Evolutionary conservation across 2,329 filamentous ascomycete species (phyloP), one percentile per base, ranked within the genome.

Genomic region (Exophiala sideris): DNA sequence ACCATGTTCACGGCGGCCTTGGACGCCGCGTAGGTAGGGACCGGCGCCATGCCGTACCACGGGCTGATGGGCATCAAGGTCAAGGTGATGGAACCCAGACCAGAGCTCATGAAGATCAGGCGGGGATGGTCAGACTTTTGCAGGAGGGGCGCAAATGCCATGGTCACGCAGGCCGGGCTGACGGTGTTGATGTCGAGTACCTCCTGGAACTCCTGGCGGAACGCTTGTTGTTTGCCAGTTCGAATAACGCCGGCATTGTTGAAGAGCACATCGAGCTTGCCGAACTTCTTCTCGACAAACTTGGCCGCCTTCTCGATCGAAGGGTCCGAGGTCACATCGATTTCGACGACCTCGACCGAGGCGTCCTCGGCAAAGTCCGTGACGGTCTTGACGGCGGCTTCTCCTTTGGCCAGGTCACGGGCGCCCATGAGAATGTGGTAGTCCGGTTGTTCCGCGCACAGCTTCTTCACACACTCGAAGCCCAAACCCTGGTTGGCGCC

Each of bases 401-500:
- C 46, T 68, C 73, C 4, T 65, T 71, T 1, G 54, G 73, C 4
- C 65, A 64, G 16, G 56, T 71, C 32, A 63, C 68, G 52, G 56
- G 64, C 20, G 67, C 67, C 2, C 54, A 68, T 35, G 55, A 67
- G 8, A 62, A 73, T 49, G 58, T 64, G 24, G 39, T 50, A 52
- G 20, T 49, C 61, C 73, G 8, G 69, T 70, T 76, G 65, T 44
- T 60, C 55, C 61, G 72, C 67, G 32, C 57, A 57, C 18, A 61
- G 41, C 40, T 52, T 57, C 54, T 59, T 61, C 48, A 59, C 59
- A 21, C 42, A 50, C 33, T 61, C 59, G n/a, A 40, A 59, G 5
- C 59, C 59, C 6, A 61, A 36, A 4, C 59, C 56, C 24, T 59
- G 56, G 32, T 61, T 61, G 34, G 57, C 56, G 16, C 59, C 59